Conservation (phyloP, 1,284 basidiomycete genomes). For the Ustilago trichophora region DNA sequence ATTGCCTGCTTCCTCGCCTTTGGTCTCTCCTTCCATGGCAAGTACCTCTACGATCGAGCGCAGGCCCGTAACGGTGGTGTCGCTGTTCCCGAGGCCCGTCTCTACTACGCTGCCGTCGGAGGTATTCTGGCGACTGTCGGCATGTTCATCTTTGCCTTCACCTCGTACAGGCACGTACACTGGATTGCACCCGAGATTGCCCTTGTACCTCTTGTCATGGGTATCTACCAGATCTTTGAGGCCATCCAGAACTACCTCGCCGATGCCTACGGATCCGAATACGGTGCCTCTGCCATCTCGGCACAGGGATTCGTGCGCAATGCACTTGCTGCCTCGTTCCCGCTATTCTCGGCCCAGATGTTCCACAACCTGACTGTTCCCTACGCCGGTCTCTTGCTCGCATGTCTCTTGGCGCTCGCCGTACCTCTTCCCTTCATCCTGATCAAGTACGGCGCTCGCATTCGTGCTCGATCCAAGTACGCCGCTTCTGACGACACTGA, state of each 20-base stretch:
- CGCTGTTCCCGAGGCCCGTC: conserved; percentile 54
- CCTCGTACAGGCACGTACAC: conserved; percentile 52
- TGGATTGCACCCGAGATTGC: conserved; percentile 58
- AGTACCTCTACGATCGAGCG: conserved; percentile 51
- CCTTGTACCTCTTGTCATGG: conserved; percentile 51
- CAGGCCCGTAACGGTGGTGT: conserved; percentile 47
- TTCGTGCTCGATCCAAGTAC: conserved; percentile 52
- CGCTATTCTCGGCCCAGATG: conserved; percentile 55
- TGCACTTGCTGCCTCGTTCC: conserved; percentile 48
- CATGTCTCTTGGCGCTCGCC: conserved; percentile 43
- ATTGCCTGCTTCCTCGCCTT: conserved; percentile 63
- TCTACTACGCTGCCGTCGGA: conserved; percentile 54
- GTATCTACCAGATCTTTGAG: conserved; percentile 57
- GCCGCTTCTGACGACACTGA: conserved; percentile 42
- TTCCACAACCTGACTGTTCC: conserved; percentile 52
- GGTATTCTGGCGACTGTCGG: conserved; percentile 49
- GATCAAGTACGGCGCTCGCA: conserved; percentile 52
- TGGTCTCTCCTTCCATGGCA: conserved; percentile 55
- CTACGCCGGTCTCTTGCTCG: conserved; percentile 50
- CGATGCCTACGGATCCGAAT: conserved; percentile 47
- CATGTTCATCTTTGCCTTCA: conserved; percentile 58
- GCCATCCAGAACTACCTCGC: conserved; percentile 53
- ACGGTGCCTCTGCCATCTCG: conserved; percentile 53
- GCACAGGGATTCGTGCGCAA: conserved; percentile 57
- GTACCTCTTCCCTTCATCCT: conserved; percentile 54